Base-by-base conservation (phyloP, 2,329 filamentous ascomycete genomes). In the Juglanconis oblonga region DNA sequence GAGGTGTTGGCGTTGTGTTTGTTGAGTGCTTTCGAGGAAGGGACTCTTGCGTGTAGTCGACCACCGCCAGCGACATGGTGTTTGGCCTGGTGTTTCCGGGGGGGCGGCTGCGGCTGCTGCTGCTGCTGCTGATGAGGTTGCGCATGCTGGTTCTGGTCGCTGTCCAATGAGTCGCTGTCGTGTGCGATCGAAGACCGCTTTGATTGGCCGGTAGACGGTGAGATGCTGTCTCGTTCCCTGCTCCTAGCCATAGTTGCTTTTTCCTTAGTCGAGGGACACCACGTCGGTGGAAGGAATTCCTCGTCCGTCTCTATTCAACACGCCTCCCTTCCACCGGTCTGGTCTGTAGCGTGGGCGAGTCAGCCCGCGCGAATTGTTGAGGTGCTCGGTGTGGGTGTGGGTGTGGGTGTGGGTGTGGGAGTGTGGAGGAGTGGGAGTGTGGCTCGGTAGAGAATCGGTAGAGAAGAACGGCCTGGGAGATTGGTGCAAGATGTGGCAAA, bases 1-100 rank as follows among this genome's bases (percentile, higher is more conserved):
- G 70, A 67, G n/a, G 67, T 58, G 47, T 70, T 59, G 61, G 70
- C 71, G 64, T 73, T 71, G 61, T 75, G 69, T 62, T 82, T 81
- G 67, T 81, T 79, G 61, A 83, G 70, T 33, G 71, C 77, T 68
- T 84, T 84, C 52, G 79, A 77, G 13, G 81, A 83, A 24, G 81
- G 77, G 13, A 80, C 79, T 64, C 82, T 80, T 61, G 76, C 77
- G 71, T 84, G 81, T 58, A 82, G 67, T 52, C 82, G 79, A 49
- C 75, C 62, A 24, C 62, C 75, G 62, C 68, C 71, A 57, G 74
- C 76, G 62, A 78, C 78, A 57, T 79, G 68, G 67, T 80, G 77
- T 67, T 79, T 80, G 31, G 48, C 2, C 65, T 74, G 72, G 54
- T 66, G 60, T 67, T 71, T 74, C 35, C 72, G 68, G 35, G 68